phyloP scores from a whole-genome alignment of 306 rosid species.

The Canavalia ensiformis region DNA sequence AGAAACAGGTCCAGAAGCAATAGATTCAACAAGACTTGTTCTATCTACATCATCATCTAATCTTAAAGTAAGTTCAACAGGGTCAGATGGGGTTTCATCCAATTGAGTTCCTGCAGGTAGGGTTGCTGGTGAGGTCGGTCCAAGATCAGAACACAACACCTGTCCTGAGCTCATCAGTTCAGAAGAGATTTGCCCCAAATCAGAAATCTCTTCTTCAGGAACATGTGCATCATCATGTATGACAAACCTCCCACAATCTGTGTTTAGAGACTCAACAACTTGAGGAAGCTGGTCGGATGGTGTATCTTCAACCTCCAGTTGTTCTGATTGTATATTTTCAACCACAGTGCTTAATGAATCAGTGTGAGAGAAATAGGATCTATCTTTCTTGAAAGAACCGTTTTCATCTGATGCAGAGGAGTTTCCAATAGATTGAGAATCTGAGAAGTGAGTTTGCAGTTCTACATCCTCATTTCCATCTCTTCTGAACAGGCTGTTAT shows the following conservation, averaged over 20 bases:
- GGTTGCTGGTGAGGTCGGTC: conserved; percentile 47
- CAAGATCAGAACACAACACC: conserved; percentile 51
- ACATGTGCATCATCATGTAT: conserved; percentile 48
- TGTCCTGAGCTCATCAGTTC: conserved; percentile 52
- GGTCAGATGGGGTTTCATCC: conserved; percentile 54
- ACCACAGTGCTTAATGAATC: conserved; percentile 57
- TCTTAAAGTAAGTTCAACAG: conserved; percentile 48
- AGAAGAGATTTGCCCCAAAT: conserved; percentile 48
- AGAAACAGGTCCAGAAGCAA: conserved; percentile 46
- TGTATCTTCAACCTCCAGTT: conserved; percentile 50
- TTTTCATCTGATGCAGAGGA: conserved; percentile 67
- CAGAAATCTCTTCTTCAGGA: conserved; percentile 57
- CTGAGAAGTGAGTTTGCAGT: conserved; percentile 64
- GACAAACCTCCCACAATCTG: conserved; percentile 47
- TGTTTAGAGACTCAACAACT: conserved; percentile 51
- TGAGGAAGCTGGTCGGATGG: conserved; percentile 49
- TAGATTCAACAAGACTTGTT: conserved; percentile 49
- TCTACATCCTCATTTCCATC: conserved; percentile 51
- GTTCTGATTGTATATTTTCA: conserved; percentile 64
- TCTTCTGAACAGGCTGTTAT: conserved; percentile 49
- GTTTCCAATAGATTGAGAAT: conserved; percentile 72
- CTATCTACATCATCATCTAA: conserved; percentile 53
- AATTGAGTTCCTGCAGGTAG: conserved; percentile 52
- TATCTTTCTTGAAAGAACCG: conserved; percentile 59
- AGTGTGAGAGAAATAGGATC: conserved; percentile 62